phyloP scores from a whole-genome alignment of 1,284 basidiomycete genomes.

The Trichosporon sp. region DNA sequence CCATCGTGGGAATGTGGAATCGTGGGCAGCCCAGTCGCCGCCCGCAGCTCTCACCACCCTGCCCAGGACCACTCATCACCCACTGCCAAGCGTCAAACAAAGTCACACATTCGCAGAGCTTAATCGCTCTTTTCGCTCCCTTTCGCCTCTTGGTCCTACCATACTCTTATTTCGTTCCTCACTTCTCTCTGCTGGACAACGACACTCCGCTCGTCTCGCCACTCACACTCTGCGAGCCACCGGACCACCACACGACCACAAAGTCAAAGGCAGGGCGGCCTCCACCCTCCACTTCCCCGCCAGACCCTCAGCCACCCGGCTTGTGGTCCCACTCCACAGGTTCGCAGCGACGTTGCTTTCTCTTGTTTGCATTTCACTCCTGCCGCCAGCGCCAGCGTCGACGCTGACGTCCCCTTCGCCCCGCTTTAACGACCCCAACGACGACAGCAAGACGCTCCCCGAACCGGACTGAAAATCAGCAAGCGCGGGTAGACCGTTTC shows the following conservation, averaged over 20 bases:
- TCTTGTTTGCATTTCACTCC: background rate
- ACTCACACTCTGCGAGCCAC: background rate
- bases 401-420: background rate
- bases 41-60: too few species aligned
- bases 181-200: background rate
- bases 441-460: background rate
- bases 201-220: background rate
- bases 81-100: conserved; percentile 3
- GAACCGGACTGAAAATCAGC: background rate
- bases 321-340: background rate
- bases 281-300: background rate
- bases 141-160: too few species aligned
- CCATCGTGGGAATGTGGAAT: background rate
- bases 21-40: background rate
- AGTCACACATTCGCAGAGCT: conserved; percentile 1
- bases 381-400: too few species aligned
- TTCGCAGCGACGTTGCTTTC: background rate
- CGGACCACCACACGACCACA: background rate
- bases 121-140: background rate
- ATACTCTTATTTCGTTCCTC: background rate
- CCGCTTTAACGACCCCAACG: background rate
- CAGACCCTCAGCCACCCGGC: background rate
- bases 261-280: too few species aligned
- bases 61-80: too few species aligned
- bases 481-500: conserved; percentile 1